A percentile compares a stretch with the other conserved stretches of the same genome.
These are phyloP conservation scores for Eimeria necatrix DNA, from an alignment of 169 alveolate species.

Conservation along the genomic window DNA sequence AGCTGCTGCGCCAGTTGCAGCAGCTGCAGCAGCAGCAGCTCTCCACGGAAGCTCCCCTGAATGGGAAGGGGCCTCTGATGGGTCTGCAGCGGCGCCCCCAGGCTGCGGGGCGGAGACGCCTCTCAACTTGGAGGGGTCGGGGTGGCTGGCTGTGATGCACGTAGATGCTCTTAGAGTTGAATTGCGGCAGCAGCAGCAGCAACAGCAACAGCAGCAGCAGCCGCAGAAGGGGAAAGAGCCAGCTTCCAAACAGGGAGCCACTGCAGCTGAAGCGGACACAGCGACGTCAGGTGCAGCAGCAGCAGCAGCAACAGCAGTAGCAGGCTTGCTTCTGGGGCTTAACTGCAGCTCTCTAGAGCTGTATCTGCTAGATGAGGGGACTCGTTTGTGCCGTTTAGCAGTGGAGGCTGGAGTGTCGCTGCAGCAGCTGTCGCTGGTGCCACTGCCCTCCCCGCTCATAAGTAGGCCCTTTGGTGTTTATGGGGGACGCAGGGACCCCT, in stretches of 20 bases:
- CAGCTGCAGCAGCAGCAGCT: conserved; percentile 9
- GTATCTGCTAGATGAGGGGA: conserved; percentile 31
- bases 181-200: conserved; percentile 30
- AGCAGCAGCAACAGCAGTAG: conserved; percentile 42
- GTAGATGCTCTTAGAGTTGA: not conserved
- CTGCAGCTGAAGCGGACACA: not conserved
- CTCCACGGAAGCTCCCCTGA: conserved; percentile 12
- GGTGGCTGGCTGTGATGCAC: conserved; percentile 68
- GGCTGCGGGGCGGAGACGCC: not conserved
- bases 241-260: not conserved
- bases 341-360: conserved; percentile 10
- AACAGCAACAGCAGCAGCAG: conserved; percentile 41
- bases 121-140: conserved; percentile 32
- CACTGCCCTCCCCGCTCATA: conserved; percentile 44
- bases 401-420: conserved; percentile 22
- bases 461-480: conserved; percentile 8
- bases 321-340: not conserved
- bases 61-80: not conserved
- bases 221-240: not conserved
- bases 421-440: conserved; percentile 55
- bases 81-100: not conserved
- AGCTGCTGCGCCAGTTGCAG: conserved; percentile 26
- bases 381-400: conserved; percentile 8
- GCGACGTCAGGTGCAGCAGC: not conserved
- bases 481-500: conserved; percentile 19